These are phyloP conservation scores for Plasmodium coatneyi DNA, from an alignment of 169 alveolate species.

Conservation along the genomic window DNA sequence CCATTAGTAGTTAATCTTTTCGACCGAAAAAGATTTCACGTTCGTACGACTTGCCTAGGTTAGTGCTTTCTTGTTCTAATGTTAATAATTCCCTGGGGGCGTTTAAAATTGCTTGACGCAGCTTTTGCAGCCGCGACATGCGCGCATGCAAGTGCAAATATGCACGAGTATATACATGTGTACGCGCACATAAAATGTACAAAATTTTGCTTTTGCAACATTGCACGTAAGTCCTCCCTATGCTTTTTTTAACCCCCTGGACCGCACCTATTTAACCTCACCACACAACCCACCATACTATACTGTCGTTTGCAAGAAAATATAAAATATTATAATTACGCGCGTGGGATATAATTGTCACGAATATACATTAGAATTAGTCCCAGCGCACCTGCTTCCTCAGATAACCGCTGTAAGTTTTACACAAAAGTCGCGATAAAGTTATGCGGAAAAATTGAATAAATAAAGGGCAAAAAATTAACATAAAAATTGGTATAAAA, in stretches of 20 bases:
- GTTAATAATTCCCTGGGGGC: too few relatives aligned
- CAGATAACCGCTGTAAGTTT: not conserved
- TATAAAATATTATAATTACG: too few relatives aligned
- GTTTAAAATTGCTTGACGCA: too few relatives aligned
- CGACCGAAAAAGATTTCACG: too few relatives aligned
- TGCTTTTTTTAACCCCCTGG: not conserved
- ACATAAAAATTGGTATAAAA: too few relatives aligned
- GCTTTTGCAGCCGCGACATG: too few relatives aligned
- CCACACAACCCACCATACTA: not conserved
- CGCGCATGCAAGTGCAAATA: too few relatives aligned
- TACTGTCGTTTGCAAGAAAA: not conserved
- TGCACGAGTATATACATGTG: not conserved
- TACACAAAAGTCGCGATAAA: not conserved
- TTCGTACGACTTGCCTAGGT: too few relatives aligned
- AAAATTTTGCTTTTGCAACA: not conserved
- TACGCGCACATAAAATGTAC: not conserved
- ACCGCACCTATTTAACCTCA: not conserved
- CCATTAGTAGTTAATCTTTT: too few relatives aligned
- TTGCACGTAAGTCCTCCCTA: not conserved
- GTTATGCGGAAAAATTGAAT: not conserved
- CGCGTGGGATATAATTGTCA: not conserved
- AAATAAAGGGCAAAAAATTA: not conserved
- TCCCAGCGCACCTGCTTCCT: not conserved
- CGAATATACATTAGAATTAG: not conserved
- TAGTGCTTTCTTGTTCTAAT: too few relatives aligned